These are phyloP conservation scores for Xylaria palmicola DNA, from an alignment of 495 filamentous ascomycete genomes.

Conservation along the genomic window DNA sequence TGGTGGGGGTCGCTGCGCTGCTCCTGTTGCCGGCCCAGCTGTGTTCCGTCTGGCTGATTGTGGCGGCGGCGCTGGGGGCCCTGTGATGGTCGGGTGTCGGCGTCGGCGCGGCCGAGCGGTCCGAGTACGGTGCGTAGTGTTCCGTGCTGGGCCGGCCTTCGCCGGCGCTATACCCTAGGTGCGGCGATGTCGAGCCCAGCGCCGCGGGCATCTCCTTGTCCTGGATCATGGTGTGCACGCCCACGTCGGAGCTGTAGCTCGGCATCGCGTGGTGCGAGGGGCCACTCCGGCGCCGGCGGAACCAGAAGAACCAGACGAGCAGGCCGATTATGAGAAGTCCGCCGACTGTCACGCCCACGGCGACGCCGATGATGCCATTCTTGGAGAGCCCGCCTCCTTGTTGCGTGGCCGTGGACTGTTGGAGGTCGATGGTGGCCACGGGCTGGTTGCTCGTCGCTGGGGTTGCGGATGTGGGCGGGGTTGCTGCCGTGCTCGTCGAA, in stretches of 20 bases:
- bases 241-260: conserved; percentile 23
- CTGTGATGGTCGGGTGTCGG: background rate
- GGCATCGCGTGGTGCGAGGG: conserved; percentile 12
- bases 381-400: conserved; percentile 21
- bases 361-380: conserved; percentile 44
- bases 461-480: background rate
- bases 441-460: background rate
- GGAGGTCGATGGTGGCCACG: background rate
- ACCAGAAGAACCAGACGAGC: conserved; percentile 35
- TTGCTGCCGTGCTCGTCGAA: background rate
- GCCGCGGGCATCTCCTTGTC: conserved; percentile 40
- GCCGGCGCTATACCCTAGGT: conserved; percentile 28
- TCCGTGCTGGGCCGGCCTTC: background rate
- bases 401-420: background rate
- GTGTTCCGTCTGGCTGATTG: conserved; percentile 8
- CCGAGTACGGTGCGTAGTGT: conserved; percentile 40
- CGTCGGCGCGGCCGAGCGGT: conserved; percentile 23
- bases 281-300: conserved; percentile 29
- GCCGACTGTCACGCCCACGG: conserved; percentile 35
- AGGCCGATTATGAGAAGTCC: conserved; percentile 34
- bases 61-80: conserved; percentile 2
- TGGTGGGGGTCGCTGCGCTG: conserved; percentile 11
- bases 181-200: conserved; percentile 34
- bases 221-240: conserved; percentile 31
- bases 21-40: conserved; percentile 7